These are phyloP conservation scores for Penicillium sp. DNA, from an alignment of 2,329 filamentous ascomycete genomes.

Conservation along the genomic window DNA sequence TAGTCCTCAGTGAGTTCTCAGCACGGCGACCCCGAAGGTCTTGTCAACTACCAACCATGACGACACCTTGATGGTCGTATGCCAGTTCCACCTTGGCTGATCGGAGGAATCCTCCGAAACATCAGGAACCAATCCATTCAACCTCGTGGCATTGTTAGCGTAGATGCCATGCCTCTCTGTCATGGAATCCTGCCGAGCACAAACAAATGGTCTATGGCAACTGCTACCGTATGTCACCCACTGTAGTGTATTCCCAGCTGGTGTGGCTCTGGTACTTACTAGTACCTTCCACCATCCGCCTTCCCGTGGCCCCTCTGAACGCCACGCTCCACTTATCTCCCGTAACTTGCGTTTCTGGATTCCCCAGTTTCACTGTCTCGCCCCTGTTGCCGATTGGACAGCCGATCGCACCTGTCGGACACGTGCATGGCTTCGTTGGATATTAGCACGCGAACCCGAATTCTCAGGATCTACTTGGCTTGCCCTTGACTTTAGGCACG, in stretches of 20 bases:
- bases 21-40: neutral
- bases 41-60: neutral
- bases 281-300: neutral
- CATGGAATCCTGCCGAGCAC: neutral
- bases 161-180: neutral
- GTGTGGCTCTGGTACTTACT: neutral
- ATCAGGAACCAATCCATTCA: neutral
- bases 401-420: slow-evolving; percentile 3
- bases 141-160: neutral
- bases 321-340: slow-evolving; percentile 1
- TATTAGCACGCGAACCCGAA: neutral
- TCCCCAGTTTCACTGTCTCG: neutral
- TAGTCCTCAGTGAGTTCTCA: neutral
- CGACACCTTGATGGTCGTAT: neutral
- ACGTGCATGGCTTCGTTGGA: slow-evolving; percentile 5
- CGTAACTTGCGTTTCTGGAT: neutral
- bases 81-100: neutral
- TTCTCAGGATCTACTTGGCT: neutral
- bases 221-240: too few relatives aligned
- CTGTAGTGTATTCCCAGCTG: too few relatives aligned
- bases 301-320: neutral
- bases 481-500: neutral
- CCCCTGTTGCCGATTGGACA: neutral
- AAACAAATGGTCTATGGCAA: too few relatives aligned
- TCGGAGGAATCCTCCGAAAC: neutral